A percentile compares a stretch with the other conserved stretches of the same genome.
Conservation (phyloP, 2,329 filamentous ascomycete genomes). For the Ascocoryne sarcoides region DNA sequence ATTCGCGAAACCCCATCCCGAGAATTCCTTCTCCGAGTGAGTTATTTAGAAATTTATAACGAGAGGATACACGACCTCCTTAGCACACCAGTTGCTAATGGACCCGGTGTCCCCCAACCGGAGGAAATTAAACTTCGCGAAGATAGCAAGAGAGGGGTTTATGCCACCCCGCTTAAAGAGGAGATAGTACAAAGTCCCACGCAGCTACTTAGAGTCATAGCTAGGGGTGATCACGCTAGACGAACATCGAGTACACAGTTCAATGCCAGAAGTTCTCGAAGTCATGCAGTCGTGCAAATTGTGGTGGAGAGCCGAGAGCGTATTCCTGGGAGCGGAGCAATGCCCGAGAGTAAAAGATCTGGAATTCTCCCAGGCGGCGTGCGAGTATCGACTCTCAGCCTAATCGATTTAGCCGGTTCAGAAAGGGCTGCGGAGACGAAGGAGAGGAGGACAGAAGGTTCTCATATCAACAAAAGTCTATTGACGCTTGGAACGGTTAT, state of each 20-base stretch:
- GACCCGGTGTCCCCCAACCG: slow-evolving; percentile 47
- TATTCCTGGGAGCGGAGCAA: slow-evolving; percentile 42
- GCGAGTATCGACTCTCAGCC: slow-evolving; percentile 84
- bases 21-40: slow-evolving; percentile 90
- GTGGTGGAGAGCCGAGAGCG: slow-evolving; percentile 95
- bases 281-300: slow-evolving; percentile 96
- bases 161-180: slow-evolving; percentile 91
- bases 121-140: slow-evolving; percentile 97
- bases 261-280: slow-evolving; percentile 92
- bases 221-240: slow-evolving; percentile 82
- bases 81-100: slow-evolving; percentile 51
- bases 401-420: slow-evolving; percentile 94
- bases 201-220: slow-evolving; percentile 88
- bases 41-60: slow-evolving; percentile 98
- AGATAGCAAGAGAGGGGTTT: slow-evolving; percentile 92
- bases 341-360: slow-evolving; percentile 55
- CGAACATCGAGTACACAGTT: slow-evolving; percentile 93
- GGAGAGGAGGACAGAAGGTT: slow-evolving; percentile 86
- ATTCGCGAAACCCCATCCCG: slow-evolving; percentile 93
- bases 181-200: slow-evolving; percentile 98
- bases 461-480: slow-evolving; percentile 97
- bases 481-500: slow-evolving; percentile 94
- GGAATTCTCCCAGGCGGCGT: slow-evolving; percentile 77
- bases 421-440: slow-evolving; percentile 94
- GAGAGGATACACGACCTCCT: slow-evolving; percentile 93